These are phyloP conservation scores for Aspergillus alliaceus DNA, from an alignment of 2,329 filamentous ascomycete genomes.

Conservation along the genomic window DNA sequence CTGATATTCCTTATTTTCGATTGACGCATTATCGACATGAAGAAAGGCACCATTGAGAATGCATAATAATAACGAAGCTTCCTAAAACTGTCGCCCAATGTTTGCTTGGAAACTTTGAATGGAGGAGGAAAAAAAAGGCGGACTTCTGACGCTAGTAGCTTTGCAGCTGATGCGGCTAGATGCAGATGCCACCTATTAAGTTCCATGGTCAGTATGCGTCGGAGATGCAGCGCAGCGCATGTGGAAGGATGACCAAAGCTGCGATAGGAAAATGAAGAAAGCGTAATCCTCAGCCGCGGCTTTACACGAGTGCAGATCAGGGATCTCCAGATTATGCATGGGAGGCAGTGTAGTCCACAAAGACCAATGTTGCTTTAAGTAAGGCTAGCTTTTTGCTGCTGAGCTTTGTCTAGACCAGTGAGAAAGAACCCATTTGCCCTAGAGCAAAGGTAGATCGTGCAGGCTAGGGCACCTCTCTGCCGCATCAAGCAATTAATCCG, in stretches of 20 bases:
- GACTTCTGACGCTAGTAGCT: constrained; percentile 16
- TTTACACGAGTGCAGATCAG: constrained; percentile 13
- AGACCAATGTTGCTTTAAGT: constrained; percentile 20
- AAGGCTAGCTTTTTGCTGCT: constrained; percentile 23
- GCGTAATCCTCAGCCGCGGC: constrained; percentile 20
- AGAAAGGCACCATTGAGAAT: neutral
- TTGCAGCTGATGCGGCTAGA: constrained; percentile 22
- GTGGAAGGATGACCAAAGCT: constrained; percentile 7
- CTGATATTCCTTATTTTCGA: constrained; percentile 4
- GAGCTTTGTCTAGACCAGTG: constrained; percentile 12
- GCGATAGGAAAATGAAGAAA: constrained; percentile 3
- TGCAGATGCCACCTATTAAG: constrained; percentile 22
- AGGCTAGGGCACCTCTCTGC: constrained; percentile 9
- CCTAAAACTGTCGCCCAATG: neutral
- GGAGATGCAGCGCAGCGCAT: constrained; percentile 12
- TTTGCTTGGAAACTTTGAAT: neutral
- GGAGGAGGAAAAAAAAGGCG: neutral
- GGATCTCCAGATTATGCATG: constrained; percentile 17
- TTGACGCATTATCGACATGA: neutral
- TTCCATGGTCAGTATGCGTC: constrained; percentile 19
- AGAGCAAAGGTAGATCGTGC: constrained; percentile 14
- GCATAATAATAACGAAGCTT: neutral
- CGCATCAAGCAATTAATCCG: constrained; percentile 13
- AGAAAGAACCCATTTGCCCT: constrained; percentile 10
- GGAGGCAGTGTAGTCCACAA: constrained; percentile 20